phyloP scores from a whole-genome alignment of 257 asterid genomes.

The Knoxia roxburghii region DNA sequence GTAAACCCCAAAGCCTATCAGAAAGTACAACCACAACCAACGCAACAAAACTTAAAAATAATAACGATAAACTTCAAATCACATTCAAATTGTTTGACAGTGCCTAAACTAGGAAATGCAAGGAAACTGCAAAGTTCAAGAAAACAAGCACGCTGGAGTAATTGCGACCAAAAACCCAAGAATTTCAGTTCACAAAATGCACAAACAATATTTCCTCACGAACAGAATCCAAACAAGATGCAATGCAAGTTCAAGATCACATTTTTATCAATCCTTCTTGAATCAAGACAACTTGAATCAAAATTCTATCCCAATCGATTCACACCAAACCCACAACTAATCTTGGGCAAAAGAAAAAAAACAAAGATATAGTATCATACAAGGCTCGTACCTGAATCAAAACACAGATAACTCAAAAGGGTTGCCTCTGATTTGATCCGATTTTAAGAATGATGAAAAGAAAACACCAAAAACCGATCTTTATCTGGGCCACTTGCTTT shows the following conservation, averaged over 20 bases:
- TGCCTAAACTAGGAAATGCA: not conserved
- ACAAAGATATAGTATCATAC: not conserved
- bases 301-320: not conserved
- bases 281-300: not conserved
- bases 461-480: not conserved
- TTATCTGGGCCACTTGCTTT: not conserved
- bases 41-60: not conserved
- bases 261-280: not conserved
- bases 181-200: not conserved
- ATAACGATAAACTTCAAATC: not conserved
- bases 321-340: slow-evolving; percentile 11
- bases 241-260: slow-evolving; percentile 10
- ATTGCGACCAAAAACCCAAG: not conserved
- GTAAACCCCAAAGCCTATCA: not conserved
- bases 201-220: not conserved
- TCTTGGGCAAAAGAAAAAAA: not conserved
- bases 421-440: not conserved
- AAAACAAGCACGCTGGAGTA: not conserved
- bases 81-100: not conserved
- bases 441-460: not conserved
- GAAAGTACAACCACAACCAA: not conserved
- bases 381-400: slow-evolving; percentile 1
- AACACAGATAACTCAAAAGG: not conserved
- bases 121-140: not conserved
- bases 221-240: not conserved